A percentile compares a stretch with the other conserved stretches of the same genome.
Conservation (phyloP, 345 rosid genomes). For the Eucalyptus victrix region DNA sequence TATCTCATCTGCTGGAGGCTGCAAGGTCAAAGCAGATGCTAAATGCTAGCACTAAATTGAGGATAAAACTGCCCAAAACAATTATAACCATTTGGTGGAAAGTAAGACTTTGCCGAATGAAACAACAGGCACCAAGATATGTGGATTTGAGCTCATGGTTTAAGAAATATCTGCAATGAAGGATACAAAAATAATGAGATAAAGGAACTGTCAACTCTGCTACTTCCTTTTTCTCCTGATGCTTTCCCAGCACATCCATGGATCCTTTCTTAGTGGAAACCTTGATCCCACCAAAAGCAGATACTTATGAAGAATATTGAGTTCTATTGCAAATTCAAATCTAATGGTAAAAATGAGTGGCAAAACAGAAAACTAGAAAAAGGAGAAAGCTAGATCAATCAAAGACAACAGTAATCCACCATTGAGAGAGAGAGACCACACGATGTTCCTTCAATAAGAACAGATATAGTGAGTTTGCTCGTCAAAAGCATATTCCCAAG, state of each 20-base stretch:
- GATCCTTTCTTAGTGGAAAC: neutral
- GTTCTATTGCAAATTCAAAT: neutral
- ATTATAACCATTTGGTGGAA: neutral
- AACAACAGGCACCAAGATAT: neutral
- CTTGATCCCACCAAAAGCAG: neutral
- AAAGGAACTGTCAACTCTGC: neutral
- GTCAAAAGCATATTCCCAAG: neutral
- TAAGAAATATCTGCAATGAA: neutral
- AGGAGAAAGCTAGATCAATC: neutral
- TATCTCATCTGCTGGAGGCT: conserved; percentile 70
- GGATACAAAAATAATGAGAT: neutral
- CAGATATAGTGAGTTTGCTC: neutral
- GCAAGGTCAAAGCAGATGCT: neutral
- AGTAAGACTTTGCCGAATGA: neutral
- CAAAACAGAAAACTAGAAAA: neutral
- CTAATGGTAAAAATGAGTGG: neutral
- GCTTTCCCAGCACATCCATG: neutral
- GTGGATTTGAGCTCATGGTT: neutral
- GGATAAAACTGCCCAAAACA: neutral
- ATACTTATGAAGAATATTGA: neutral
- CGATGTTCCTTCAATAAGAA: neutral
- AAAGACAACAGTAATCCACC: neutral
- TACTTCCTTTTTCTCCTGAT: neutral
- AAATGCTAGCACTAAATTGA: neutral
- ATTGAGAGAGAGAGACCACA: neutral